Evolutionary conservation across 257 asterid genomes (phyloP), one percentile per base, ranked within the genome.

Genomic region (Jasminum sambac): DNA sequence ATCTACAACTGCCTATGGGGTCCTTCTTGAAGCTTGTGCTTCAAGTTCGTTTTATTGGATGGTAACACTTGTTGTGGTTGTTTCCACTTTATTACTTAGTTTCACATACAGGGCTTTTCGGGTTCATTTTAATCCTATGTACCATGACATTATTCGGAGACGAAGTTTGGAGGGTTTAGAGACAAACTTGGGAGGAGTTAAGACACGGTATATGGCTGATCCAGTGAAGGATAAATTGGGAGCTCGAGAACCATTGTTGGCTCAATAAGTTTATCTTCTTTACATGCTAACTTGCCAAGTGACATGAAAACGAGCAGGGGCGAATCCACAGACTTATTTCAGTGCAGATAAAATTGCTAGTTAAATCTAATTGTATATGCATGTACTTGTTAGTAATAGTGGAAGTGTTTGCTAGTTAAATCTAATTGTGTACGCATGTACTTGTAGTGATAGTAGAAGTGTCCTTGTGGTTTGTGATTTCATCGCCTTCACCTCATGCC

Each of bases 21-120:
- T 89, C 8, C 78, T 94, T 13, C 85, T 85, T n/a, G 99, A 94
- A 76, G 84, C 96, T 5, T 94, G 99, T 21, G 97, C 83, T 13
- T 96, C 93, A 5, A 88, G 96, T 61, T 92, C 88, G 0, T 83
- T 89, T 71, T 91, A 76, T 62, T 94, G 99, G 99, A 68, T 89
- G 43, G 79, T 75, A 17, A 83, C 96, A n/a, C 46, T 86, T 66
- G 69, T 88, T 0, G 87, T 89, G 4, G 96, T 88, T 5, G 78
- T 89, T 43, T 68, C 91, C 5, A 60, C 91, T 59, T 73, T 94
- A 34, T 63, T 94, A 52, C 99, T 97, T 0, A 88, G 86, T 74
- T 71, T 84, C 19, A 26, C 80, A 44, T 89, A 88, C 84, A 72
- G 96, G 78, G 82, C 91, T 1, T 72, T 89, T 40, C 99, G 89